Base-by-base conservation (phyloP, 2,329 filamentous ascomycete genomes). In the Aspergillus sojae region DNA sequence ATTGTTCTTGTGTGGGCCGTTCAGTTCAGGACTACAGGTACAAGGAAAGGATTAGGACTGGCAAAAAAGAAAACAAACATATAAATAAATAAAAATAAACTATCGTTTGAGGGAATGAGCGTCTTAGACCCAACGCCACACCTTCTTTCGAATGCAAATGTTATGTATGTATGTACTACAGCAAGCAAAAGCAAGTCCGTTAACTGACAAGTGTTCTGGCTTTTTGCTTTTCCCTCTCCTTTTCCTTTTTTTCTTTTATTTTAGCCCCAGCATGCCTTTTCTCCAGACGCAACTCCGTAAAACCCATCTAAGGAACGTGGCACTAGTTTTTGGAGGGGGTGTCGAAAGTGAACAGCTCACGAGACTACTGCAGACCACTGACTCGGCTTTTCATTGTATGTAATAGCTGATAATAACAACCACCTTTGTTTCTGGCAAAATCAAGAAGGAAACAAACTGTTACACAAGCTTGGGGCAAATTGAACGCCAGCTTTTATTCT, bases 81-180 rank as follows among this genome's bases (percentile, higher is more conserved):
- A 26, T 14, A 26, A 16, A 55, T 16, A 55, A 12, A 26, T 16
- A 19, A 7, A 39, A 55, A 39, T 55, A 39, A 55, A 55, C n/a
- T 36, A 39, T 55, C 26, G 30, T 55, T 11, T 55, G 32, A 12
- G 10, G 26, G 11, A 45, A 26, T 11, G 41, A 34, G 36, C 19
- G 26, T 48, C 30, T 32, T 53, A 53, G 50, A 34, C 50, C 50
- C 39, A 55, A 39, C 52, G 52, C 52, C 52, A 55, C 52, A 55
- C 52, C 52, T 55, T 55, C 52, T 55, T 55, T 55, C 11, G n/a
- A 36, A 48, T 55, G 52, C 52, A 58, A 58, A 36, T 39, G 52
- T 55, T 36, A 55, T 55, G 32, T 55, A 55, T 28, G 52, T 41
- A 28, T 30, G 19, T 32, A 46, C 36, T 28, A 54, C 52, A 36